Percentiles rank a stretch among this genome's conserved stretches.
Evolutionary conservation across 176 grass and related monocot genomes (phyloP).

Genomic region (Cymbopogon citratus): DNA sequence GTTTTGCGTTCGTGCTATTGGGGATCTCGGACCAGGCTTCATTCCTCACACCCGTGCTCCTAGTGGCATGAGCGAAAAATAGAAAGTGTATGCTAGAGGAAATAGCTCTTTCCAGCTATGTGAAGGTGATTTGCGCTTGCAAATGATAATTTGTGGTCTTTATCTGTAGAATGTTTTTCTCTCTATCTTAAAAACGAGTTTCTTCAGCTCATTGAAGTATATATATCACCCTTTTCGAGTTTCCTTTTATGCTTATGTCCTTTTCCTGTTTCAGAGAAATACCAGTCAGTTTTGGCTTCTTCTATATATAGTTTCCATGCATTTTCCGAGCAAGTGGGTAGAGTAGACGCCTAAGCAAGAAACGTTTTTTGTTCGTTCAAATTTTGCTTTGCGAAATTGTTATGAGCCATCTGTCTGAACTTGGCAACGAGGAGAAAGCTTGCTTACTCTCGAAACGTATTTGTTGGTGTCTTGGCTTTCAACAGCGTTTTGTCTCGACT

Average conservation of each 20-base stretch:
- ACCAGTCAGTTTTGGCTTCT: neutral
- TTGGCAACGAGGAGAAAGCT: neutral
- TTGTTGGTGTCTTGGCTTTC: neutral
- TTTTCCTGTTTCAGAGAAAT: neutral
- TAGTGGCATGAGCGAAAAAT: neutral
- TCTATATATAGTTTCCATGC: neutral
- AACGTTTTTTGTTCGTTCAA: neutral
- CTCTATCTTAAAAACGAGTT: neutral
- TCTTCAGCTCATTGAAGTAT: neutral
- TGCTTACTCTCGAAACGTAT: neutral
- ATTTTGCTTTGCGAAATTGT: neutral
- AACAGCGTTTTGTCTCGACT: neutral
- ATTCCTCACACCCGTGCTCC: constrained; percentile 31
- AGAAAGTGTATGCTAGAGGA: neutral
- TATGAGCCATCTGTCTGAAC: neutral
- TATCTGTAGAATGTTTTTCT: neutral
- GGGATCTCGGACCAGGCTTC: constrained; percentile 49
- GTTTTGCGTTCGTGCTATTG: neutral
- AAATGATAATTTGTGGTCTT: neutral
- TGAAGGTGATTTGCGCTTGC: neutral
- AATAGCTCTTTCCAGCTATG: neutral
- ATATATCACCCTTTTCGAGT: neutral
- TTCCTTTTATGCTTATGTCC: neutral
- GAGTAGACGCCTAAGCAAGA: neutral
- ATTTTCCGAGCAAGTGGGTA: neutral